phyloP scores from a whole-genome alignment of 768 basidiomycete genomes.

The Amanita thiersii region DNA sequence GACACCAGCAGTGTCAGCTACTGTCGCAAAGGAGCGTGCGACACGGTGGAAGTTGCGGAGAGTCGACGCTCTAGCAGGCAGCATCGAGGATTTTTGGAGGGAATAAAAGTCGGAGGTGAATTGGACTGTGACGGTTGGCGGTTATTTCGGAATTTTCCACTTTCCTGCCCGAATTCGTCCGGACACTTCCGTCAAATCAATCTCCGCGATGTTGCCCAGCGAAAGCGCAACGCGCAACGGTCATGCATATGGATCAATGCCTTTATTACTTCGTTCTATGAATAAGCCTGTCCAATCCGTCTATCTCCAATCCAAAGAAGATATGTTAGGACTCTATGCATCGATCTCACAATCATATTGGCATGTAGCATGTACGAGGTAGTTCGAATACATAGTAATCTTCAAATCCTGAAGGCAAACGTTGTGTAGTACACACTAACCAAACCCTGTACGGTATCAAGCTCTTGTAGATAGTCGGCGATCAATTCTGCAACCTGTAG shows the following conservation, averaged over 20 bases:
- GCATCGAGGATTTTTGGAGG: conserved; percentile 37
- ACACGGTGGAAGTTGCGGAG: conserved; percentile 49
- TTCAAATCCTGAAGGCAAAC: conserved; percentile 26
- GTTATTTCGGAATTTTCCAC: conserved; percentile 19
- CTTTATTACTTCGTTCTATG: too few species aligned
- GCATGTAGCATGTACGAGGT: too few species aligned
- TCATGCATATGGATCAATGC: too few species aligned
- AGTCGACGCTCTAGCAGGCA: conserved; percentile 52
- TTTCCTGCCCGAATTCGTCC: conserved; percentile 19
- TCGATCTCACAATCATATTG: too few species aligned
- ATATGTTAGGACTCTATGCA: too few species aligned
- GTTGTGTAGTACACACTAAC: conserved; percentile 42
- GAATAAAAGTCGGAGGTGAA: conserved; percentile 19
- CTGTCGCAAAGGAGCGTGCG: conserved; percentile 74
- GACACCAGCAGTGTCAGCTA: conserved; percentile 70
- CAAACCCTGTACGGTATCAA: conserved; percentile 38
- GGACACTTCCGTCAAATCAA: conserved; percentile 3
- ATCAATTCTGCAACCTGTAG: conserved; percentile 31
- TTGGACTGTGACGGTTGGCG: conserved; percentile 13
- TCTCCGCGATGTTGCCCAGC: neutral
- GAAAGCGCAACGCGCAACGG: too few species aligned
- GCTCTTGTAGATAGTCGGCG: conserved; percentile 35
- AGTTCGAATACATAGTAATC: neutral
- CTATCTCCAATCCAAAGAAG: too few species aligned
- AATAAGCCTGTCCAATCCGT: too few species aligned